Conservation (phyloP, 176 grass and related monocot species). For the Carex cristatella region DNA sequence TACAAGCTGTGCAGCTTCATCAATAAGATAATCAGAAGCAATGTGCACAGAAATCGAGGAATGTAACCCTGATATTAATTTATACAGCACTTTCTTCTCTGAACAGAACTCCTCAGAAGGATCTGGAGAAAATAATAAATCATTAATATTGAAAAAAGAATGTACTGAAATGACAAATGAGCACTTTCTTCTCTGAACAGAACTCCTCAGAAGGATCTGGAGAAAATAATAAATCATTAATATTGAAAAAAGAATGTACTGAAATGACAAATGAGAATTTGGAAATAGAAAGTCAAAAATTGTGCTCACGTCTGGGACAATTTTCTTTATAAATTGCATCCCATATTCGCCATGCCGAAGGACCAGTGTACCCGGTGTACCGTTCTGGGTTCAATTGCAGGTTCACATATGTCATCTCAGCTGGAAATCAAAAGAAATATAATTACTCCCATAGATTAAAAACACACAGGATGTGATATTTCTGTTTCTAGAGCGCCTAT, state of each 20-base stretch:
- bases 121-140: slow-evolving; percentile 41
- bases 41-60: slow-evolving; percentile 99
- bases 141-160: neutral
- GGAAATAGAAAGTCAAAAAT: neutral
- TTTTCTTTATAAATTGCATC: slow-evolving; percentile 94
- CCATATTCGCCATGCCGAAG: slow-evolving; percentile 90
- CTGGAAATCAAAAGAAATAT: slow-evolving; percentile 37
- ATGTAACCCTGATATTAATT: slow-evolving; percentile 94
- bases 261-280: slow-evolving; percentile 9
- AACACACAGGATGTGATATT: neutral
- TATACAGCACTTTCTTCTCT: slow-evolving; percentile 84
- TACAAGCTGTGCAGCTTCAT: slow-evolving; percentile 60
- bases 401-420: slow-evolving; percentile 92
- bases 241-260: neutral
- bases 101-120: slow-evolving; percentile 82
- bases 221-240: neutral
- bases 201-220: slow-evolving; percentile 78
- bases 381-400: slow-evolving; percentile 92
- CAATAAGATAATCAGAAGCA: slow-evolving; percentile 81
- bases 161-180: neutral
- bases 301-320: slow-evolving; percentile 84
- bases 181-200: slow-evolving; percentile 76
- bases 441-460: neutral
- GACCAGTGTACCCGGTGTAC: slow-evolving; percentile 90
- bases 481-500: neutral